Evolutionary conservation across 2,329 filamentous ascomycete genomes (phyloP).

Genomic region (Fusarium tuaranense): DNA sequence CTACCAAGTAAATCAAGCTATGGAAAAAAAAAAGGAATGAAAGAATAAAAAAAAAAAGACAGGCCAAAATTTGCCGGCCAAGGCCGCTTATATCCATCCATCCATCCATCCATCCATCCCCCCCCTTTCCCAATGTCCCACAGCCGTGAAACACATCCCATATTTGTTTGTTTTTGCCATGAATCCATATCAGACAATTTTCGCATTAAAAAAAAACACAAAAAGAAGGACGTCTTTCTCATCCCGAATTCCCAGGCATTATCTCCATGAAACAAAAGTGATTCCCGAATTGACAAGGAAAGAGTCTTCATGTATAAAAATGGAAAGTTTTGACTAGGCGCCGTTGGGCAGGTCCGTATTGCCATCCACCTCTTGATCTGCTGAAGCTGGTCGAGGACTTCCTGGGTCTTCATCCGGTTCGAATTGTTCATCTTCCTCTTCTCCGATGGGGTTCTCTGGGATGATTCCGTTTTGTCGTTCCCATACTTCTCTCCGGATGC

Average conservation of each 20-base stretch:
- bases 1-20: constrained; percentile 34
- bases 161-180: neutral
- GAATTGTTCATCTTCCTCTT: constrained; percentile 44
- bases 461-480: constrained; percentile 71
- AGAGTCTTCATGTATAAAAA: constrained; percentile 3
- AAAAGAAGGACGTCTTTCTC: neutral
- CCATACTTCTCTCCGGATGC: constrained; percentile 83
- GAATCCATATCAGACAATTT: constrained; percentile 21
- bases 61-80: constrained; percentile 2
- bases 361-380: constrained; percentile 4
- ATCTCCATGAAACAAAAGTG: constrained; percentile 31
- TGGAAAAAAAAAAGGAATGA: constrained; percentile 35
- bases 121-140: constrained; percentile 12
- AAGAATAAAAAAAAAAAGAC: neutral
- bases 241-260: constrained; percentile 28
- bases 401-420: constrained; percentile 25
- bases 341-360: constrained; percentile 31
- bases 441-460: constrained; percentile 57
- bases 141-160: constrained; percentile 15
- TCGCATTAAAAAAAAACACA: constrained; percentile 24
- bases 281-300: neutral
- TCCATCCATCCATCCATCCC: neutral
- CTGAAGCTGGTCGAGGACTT: constrained; percentile 15
- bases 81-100: constrained; percentile 22
- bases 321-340: constrained; percentile 17